Conservation (phyloP, 768 basidiomycete species). For the Thelephora aurantiotincta region DNA sequence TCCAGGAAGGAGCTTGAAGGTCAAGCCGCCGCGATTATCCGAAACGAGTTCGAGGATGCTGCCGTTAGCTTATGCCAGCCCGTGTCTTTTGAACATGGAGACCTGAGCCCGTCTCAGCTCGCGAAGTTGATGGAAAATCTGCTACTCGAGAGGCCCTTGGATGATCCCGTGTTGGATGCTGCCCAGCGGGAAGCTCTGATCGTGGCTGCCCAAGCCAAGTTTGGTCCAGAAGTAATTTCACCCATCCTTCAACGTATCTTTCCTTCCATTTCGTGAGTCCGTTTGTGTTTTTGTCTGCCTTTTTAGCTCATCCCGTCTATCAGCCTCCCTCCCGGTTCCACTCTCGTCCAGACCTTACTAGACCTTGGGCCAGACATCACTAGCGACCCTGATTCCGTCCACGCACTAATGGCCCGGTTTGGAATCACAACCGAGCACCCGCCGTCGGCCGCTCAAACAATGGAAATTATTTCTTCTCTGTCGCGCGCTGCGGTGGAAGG, state of each 20-base stretch:
- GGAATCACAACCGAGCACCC: conserved; percentile 60
- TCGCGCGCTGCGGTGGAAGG: conserved; percentile 64
- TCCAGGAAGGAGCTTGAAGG: conserved; percentile 41
- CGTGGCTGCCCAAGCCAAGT: conserved; percentile 62
- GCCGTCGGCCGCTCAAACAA: conserved; percentile 53
- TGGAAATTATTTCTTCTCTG: conserved; percentile 57
- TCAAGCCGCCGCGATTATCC: conserved; percentile 55
- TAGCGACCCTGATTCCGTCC: conserved; percentile 53
- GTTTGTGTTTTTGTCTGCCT: conserved; percentile 8
- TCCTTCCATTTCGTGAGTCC: conserved; percentile 50
- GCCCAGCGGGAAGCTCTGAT: conserved; percentile 66
- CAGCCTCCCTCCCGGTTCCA: conserved; percentile 53
- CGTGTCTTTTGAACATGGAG: conserved; percentile 71
- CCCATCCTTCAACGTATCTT: conserved; percentile 67
- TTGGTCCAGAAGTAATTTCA: conserved; percentile 59
- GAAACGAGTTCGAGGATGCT: conserved; percentile 68
- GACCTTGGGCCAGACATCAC: conserved; percentile 75
- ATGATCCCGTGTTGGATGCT: conserved; percentile 57
- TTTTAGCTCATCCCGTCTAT: conserved; percentile 4
- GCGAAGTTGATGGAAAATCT: conserved; percentile 72
- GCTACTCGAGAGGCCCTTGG: conserved; percentile 53
- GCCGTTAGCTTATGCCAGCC: conserved; percentile 62
- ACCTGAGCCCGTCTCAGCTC: conserved; percentile 60
- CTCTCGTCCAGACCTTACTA: conserved; percentile 61
- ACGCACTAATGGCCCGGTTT: conserved; percentile 59